Conservation (phyloP, 192 early-diverging fungal species). For the Linnemannia hyalina region DNA sequence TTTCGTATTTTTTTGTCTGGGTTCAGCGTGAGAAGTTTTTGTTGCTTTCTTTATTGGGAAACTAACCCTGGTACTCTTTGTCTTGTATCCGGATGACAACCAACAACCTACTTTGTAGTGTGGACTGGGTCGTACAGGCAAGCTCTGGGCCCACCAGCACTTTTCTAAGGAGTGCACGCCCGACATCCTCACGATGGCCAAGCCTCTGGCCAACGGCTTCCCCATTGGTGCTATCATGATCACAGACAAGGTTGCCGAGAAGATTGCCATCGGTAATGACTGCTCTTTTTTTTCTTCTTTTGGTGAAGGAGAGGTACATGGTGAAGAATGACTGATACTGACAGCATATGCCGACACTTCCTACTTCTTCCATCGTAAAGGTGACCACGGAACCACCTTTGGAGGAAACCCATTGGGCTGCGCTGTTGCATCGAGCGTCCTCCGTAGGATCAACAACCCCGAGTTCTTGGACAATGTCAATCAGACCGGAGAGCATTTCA, state of each 20-base stretch:
- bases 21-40: neutral
- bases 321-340: slow-evolving; percentile 3
- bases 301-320: neutral
- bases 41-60: neutral
- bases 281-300: neutral
- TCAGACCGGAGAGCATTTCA: slow-evolving; percentile 74
- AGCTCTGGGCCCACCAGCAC: slow-evolving; percentile 87
- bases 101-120: slow-evolving; percentile 68
- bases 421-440: slow-evolving; percentile 83
- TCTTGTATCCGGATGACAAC: slow-evolving; percentile 7
- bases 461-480: slow-evolving; percentile 81
- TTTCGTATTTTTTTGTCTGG: slow-evolving; percentile 8
- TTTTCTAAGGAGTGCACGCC: slow-evolving; percentile 78
- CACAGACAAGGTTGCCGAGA: slow-evolving; percentile 79
- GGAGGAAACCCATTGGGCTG: slow-evolving; percentile 95
- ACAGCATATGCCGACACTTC: neutral
- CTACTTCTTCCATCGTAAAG: slow-evolving; percentile 41
- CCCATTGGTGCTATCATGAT: slow-evolving; percentile 96
- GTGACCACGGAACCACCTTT: slow-evolving; percentile 99
- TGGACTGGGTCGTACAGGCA: slow-evolving; percentile 91
- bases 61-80: neutral
- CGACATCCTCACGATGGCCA: slow-evolving; percentile 96
- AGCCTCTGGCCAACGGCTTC: slow-evolving; percentile 96
- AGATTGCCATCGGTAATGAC: slow-evolving; percentile 77
- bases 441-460: slow-evolving; percentile 75